These are phyloP conservation scores for Mycena polygramma DNA, from an alignment of 768 basidiomycete genomes.

Conservation along the genomic window DNA sequence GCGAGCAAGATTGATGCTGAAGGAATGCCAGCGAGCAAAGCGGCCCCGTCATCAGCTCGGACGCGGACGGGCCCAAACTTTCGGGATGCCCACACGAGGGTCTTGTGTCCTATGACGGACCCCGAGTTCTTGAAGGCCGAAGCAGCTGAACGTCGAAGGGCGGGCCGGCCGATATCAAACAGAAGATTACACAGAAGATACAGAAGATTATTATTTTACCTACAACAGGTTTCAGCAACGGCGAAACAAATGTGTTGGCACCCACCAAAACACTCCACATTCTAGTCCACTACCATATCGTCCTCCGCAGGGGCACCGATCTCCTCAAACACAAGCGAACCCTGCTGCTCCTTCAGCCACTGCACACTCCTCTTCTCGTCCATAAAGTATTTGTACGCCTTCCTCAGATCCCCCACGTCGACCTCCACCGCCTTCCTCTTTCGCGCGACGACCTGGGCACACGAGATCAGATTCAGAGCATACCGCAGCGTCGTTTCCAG, in stretches of 20 bases:
- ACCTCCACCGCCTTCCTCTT: slow-evolving; percentile 87
- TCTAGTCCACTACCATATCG: slow-evolving; percentile 51
- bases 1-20: too few species aligned
- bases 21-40: slow-evolving; percentile 8
- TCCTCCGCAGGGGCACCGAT: slow-evolving; percentile 53
- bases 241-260: background rate
- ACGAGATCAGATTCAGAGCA: slow-evolving; percentile 94
- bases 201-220: slow-evolving; percentile 22
- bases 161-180: slow-evolving; percentile 26
- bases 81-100: background rate
- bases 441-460: slow-evolving; percentile 86
- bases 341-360: slow-evolving; percentile 90
- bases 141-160: background rate
- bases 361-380: slow-evolving; percentile 94
- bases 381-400: slow-evolving; percentile 91
- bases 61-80: background rate
- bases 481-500: slow-evolving; percentile 92
- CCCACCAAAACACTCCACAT: slow-evolving; percentile 16
- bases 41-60: slow-evolving; percentile 16
- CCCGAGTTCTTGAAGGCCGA: background rate
- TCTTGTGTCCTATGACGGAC: slow-evolving; percentile 16
- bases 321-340: slow-evolving; percentile 81
- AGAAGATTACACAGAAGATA: slow-evolving; percentile 31
- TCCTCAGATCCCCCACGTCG: slow-evolving; percentile 85
- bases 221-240: slow-evolving; percentile 16